phyloP scores from a whole-genome alignment of 805 yeast genomes.

The Kuraishia piskuri region DNA sequence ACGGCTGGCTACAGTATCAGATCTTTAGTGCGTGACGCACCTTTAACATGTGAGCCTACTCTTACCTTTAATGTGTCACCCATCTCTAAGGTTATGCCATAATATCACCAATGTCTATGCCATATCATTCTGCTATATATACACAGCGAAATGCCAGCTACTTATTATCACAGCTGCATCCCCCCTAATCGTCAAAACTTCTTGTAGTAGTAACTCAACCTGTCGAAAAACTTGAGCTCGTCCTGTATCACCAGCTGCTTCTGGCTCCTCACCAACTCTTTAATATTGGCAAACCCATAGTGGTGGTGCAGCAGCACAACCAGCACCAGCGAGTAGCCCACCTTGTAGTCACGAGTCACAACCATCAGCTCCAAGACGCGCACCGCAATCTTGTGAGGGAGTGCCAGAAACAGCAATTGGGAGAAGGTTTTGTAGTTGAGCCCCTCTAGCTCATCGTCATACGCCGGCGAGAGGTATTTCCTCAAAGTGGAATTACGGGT shows the following conservation, averaged over 20 bases:
- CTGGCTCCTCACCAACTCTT: background rate
- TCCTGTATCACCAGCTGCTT: background rate
- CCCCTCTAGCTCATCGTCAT: background rate
- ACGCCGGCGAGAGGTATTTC: background rate
- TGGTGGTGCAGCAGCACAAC: conserved; percentile 39
- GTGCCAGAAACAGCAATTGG: background rate
- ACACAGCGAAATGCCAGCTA: background rate
- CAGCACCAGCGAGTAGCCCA: conserved; percentile 28
- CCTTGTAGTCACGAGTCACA: conserved; percentile 22
- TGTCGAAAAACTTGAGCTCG: background rate
- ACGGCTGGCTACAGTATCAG: too few species aligned
- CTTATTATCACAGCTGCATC: background rate
- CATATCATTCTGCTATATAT: too few species aligned
- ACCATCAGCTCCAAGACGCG: conserved; percentile 17
- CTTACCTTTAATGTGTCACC: too few species aligned
- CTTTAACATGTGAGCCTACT: too few species aligned
- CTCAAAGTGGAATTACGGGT: background rate
- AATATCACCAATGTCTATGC: too few species aligned
- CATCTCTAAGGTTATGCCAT: too few species aligned
- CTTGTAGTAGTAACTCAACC: background rate
- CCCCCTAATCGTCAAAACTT: background rate
- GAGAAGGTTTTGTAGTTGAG: background rate
- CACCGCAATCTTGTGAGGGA: conserved; percentile 1
- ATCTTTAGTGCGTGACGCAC: too few species aligned
- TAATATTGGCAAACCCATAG: conserved; percentile 28